A percentile compares a stretch with the other conserved stretches of the same genome.
phyloP scores from a whole-genome alignment of 805 yeast species.

The Saturnispora diversa region DNA sequence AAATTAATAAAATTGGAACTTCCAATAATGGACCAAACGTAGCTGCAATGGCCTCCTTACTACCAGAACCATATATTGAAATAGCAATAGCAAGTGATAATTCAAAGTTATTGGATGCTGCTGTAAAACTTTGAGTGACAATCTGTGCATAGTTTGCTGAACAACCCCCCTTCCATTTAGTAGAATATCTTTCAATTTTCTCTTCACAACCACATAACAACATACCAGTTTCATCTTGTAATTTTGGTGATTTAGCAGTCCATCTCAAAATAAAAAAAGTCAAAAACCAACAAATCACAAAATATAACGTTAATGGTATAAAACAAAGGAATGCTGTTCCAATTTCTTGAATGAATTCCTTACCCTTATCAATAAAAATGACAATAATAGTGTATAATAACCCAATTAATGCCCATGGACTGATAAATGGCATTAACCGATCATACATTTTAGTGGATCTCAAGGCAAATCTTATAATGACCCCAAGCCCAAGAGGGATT shows the following conservation, averaged over 20 bases:
- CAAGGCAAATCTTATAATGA: constrained; percentile 31
- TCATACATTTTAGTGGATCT: constrained; percentile 25
- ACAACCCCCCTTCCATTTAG: constrained; percentile 26
- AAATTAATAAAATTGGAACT: constrained; percentile 40
- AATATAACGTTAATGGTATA: constrained; percentile 42
- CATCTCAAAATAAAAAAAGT: constrained; percentile 33
- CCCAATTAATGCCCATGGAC: constrained; percentile 46
- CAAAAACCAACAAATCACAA: constrained; percentile 40
- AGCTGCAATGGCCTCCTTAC: constrained; percentile 48
- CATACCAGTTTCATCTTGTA: constrained; percentile 9
- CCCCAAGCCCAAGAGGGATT: constrained; percentile 41
- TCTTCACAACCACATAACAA: constrained; percentile 36
- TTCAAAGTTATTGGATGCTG: constrained; percentile 53
- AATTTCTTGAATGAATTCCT: constrained; percentile 39
- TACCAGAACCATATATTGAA: constrained; percentile 43
- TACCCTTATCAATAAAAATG: constrained; percentile 44
- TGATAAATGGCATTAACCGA: constrained; percentile 33
- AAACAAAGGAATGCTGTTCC: constrained; percentile 43
- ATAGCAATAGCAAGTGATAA: constrained; percentile 47
- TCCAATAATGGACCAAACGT: constrained; percentile 55
- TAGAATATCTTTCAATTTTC: constrained; percentile 13
- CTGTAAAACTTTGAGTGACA: constrained; percentile 47
- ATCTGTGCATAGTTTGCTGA: constrained; percentile 35
- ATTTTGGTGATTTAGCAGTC: constrained; percentile 9
- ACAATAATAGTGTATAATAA: constrained; percentile 44